phyloP scores from a whole-genome alignment of 1,284 basidiomycete species.

The Trichosporon faecale region DNA sequence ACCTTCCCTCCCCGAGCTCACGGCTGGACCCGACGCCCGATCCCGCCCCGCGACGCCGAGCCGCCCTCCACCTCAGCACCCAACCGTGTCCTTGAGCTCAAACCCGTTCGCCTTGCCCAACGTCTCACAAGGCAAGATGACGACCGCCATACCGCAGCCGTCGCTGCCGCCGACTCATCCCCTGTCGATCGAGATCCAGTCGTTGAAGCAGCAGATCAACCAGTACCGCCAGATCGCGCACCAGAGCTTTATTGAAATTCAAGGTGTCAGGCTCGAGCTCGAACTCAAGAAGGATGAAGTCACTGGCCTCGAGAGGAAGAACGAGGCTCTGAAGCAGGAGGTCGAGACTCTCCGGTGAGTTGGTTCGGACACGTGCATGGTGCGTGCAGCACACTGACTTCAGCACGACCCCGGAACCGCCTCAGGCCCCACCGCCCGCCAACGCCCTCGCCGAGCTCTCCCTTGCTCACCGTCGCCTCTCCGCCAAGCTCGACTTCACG shows the following conservation, averaged over 20 bases:
- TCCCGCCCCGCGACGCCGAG: background rate
- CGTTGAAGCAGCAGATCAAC: slow-evolving; percentile 62
- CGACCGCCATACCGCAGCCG: slow-evolving; percentile 37
- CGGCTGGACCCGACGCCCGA: background rate
- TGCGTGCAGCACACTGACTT: slow-evolving; percentile 1
- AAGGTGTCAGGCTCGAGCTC: slow-evolving; percentile 48
- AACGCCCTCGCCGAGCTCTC: slow-evolving; percentile 49
- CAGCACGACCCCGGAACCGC: slow-evolving; percentile 37
- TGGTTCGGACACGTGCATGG: background rate
- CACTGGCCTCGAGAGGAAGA: slow-evolving; percentile 44
- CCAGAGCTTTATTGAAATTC: slow-evolving; percentile 48
- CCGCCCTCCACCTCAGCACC: background rate
- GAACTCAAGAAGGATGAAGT: slow-evolving; percentile 44
- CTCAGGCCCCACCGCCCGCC: slow-evolving; percentile 31
- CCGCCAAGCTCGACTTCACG: slow-evolving; percentile 48
- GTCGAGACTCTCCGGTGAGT: slow-evolving; percentile 43
- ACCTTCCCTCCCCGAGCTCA: background rate
- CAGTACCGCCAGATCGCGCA: slow-evolving; percentile 58
- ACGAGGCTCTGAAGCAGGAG: slow-evolving; percentile 40
- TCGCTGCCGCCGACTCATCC: slow-evolving; percentile 56
- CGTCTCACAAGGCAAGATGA: background rate
- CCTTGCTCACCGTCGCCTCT: slow-evolving; percentile 50
- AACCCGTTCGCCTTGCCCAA: background rate
- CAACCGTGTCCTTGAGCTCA: background rate
- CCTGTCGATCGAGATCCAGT: slow-evolving; percentile 62